Conservation (phyloP, 2,329 filamentous ascomycete genomes). For the Penicillium aurantiogriseum region DNA sequence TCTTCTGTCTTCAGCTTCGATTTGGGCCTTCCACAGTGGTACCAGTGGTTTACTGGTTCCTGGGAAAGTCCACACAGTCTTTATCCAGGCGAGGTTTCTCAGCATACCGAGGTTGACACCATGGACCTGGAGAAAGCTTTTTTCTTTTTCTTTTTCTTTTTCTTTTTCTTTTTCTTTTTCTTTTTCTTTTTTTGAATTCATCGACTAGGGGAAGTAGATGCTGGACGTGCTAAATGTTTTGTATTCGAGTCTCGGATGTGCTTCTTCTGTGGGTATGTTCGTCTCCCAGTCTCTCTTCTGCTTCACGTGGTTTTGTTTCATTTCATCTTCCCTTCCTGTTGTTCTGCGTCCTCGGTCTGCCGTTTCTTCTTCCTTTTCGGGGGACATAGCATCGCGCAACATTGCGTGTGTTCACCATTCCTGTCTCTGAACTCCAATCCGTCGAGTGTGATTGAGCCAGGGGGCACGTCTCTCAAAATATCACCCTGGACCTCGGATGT, state of each 20-base stretch:
- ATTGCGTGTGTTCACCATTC: neutral
- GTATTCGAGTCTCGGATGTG: neutral
- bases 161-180: neutral
- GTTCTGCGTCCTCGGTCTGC: neutral
- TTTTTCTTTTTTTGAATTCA: too few relatives aligned
- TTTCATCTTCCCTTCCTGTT: neutral
- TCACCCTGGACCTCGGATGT: neutral
- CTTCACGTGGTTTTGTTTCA: neutral
- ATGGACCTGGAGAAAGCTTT: neutral
- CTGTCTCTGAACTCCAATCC: too few relatives aligned
- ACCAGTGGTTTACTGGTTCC: neutral
- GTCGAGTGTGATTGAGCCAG: neutral
- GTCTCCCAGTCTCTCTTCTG: neutral
- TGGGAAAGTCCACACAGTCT: neutral
- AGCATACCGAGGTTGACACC: neutral
- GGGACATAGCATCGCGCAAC: neutral
- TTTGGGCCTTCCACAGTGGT: neutral
- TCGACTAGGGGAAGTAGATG: neutral
- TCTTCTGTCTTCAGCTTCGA: neutral
- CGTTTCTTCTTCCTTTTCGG: too few relatives aligned
- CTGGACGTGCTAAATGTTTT: neutral
- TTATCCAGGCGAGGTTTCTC: neutral
- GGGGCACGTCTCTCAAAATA: neutral
- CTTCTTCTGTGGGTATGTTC: neutral
- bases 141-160: neutral